Evolutionary conservation across 2,329 filamentous ascomycete genomes (phyloP), one percentile per base, ranked within the genome.

Genomic region (Paraconiothyrium brasiliense): DNA sequence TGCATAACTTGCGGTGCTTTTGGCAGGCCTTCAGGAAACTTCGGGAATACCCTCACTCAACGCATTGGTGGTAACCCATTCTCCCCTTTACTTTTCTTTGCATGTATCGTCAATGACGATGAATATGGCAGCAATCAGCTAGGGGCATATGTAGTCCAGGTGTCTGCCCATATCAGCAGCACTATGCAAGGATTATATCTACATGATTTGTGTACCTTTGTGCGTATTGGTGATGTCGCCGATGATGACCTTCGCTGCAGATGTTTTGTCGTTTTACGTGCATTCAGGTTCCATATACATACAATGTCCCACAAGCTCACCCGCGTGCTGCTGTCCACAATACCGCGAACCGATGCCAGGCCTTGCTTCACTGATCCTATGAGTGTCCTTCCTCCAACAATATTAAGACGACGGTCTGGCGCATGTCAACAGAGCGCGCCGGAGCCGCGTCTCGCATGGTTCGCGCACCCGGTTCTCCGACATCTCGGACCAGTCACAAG

Each of bases 91-190:
- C 20, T 24, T 13, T 24, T 44, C 9, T 10, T 44, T 44, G 39
- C 16, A 41, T 41, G 16, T 41, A 20, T 41, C 39, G 39, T 41
- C 39, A 16, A n/a, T 41, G 13, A 20, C 39, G 39, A 41, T n/a
- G 16, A 16, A 41, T 20, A 41, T 41, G 39, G 39, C 16, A 41
- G 39, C 14, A 41, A 16, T 41, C n/a, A 41, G 2, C 16, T 20
- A 24, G 43, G 43, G 20, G 20, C 43, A 24, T 46, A 24, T 46
- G 43, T 46, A 46, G 43, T 46, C 43, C 43, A 46, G 43, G 43
- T 46, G 43, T 20, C 20, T 46, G 41, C 20, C n/a, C 22, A 44
- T 44, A 22, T 46, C n/a, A 46, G 43, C 43, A 46, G 43, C 43
- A n/a, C 43, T 22, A 13, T 46, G 13, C 20, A 46, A 46, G 43